These are phyloP conservation scores for Ogataea minuta DNA, from an alignment of 805 yeast species.

Conservation along the genomic window DNA sequence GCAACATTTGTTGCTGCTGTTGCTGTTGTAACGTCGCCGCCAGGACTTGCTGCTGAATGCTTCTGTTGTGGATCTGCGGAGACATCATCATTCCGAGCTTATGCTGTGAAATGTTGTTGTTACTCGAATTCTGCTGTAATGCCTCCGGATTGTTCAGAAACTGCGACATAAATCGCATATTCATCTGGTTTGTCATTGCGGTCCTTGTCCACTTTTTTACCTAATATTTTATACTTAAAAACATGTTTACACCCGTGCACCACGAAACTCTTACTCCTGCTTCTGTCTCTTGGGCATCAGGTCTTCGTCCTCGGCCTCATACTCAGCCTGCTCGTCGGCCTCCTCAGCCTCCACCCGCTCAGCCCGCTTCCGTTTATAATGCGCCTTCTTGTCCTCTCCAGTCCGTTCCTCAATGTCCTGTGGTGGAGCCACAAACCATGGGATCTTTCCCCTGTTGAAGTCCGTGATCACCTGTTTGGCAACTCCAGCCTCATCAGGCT, in stretches of 20 bases:
- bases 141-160: constrained; percentile 25
- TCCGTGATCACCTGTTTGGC: constrained; percentile 89
- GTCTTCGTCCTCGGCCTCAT: constrained; percentile 27
- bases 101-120: constrained; percentile 6
- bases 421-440: constrained; percentile 97
- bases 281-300: constrained; percentile 22
- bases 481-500: constrained; percentile 93
- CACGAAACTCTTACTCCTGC: constrained; percentile 14
- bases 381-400: constrained; percentile 57
- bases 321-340: constrained; percentile 27
- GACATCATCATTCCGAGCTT: constrained; percentile 34
- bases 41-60: constrained; percentile 30
- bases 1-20: constrained; percentile 23
- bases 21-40: constrained; percentile 27
- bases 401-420: constrained; percentile 57
- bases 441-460: constrained; percentile 95
- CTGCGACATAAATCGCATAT: constrained; percentile 28
- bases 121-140: constrained; percentile 11
- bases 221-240: neutral
- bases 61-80: constrained; percentile 34
- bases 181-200: constrained; percentile 19
- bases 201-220: neutral
- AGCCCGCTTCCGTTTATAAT: constrained; percentile 51
- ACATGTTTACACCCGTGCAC: constrained; percentile 6
- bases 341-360: constrained; percentile 41